Evolutionary conservation across 225 moss, liverwort and hornwort genomes (phyloP).

Genomic region (Marchantia paleacea): DNA sequence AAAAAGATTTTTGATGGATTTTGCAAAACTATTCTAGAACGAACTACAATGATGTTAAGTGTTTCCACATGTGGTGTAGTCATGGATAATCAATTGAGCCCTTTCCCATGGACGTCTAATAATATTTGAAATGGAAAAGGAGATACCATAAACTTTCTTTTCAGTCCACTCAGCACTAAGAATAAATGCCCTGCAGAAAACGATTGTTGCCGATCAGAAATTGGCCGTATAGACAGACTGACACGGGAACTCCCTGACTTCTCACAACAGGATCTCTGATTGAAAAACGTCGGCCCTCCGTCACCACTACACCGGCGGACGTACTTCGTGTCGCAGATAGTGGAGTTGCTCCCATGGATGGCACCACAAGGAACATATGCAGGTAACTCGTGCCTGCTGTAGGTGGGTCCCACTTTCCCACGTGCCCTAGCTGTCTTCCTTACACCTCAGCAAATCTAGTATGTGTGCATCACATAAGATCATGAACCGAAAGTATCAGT

Average conservation of each 20-base stretch:
- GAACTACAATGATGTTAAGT: too few relatives aligned
- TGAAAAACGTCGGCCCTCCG: neutral
- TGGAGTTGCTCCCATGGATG: neutral
- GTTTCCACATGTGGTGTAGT: too few relatives aligned
- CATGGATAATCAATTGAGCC: too few relatives aligned
- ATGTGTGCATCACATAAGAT: neutral
- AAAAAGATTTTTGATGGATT: too few relatives aligned
- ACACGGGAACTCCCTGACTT: neutral
- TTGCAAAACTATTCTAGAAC: too few relatives aligned
- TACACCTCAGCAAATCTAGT: neutral
- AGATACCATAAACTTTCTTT: too few relatives aligned
- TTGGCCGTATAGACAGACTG: neutral
- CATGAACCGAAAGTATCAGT: neutral
- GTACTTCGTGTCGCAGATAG: neutral
- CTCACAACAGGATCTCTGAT: neutral
- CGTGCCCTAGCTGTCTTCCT: neutral
- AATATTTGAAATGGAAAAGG: too few relatives aligned
- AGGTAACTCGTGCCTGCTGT: neutral
- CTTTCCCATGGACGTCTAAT: too few relatives aligned
- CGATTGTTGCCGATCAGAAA: too few relatives aligned
- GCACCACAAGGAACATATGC: neutral
- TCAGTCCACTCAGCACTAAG: too few relatives aligned
- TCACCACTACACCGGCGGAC: neutral
- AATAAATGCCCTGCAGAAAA: too few relatives aligned
- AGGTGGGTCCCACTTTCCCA: neutral